These are phyloP conservation scores for Wallacemonas sp. DNA, from an alignment of 208 protist genomes.

Conservation along the genomic window DNA sequence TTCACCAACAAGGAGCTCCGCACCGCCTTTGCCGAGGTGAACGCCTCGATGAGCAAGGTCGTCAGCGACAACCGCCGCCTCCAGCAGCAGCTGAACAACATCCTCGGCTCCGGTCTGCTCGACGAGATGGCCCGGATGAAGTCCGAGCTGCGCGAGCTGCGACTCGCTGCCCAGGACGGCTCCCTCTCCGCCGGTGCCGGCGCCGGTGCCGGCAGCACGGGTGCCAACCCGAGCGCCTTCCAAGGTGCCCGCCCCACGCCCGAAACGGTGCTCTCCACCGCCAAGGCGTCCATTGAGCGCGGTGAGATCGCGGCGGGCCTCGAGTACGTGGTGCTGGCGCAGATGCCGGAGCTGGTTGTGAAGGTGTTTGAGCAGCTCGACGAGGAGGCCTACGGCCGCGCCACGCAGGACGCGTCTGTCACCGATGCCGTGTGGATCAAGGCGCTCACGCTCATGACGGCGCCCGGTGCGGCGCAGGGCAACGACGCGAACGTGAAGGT, in stretches of 20 bases:
- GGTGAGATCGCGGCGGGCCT: slow-evolving; percentile 29
- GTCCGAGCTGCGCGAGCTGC: slow-evolving; percentile 59
- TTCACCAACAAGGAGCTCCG: slow-evolving; percentile 59
- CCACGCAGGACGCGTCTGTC: slow-evolving; percentile 27
- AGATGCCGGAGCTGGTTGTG: slow-evolving; percentile 32
- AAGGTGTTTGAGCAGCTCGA: slow-evolving; percentile 32
- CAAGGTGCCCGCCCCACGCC: slow-evolving; percentile 35
- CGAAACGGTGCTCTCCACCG: slow-evolving; percentile 66
- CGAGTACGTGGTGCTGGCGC: slow-evolving; percentile 36
- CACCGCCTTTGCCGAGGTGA: slow-evolving; percentile 48
- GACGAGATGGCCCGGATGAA: slow-evolving; percentile 35
- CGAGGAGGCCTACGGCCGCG: slow-evolving; percentile 14
- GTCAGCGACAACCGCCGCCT: slow-evolving; percentile 69
- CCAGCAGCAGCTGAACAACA: slow-evolving; percentile 50
- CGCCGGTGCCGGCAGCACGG: not conserved
- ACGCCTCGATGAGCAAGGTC: slow-evolving; percentile 45
- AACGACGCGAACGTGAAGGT: slow-evolving; percentile 42
- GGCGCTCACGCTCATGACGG: slow-evolving; percentile 46
- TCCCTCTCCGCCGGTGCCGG: slow-evolving; percentile 19
- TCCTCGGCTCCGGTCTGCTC: slow-evolving; percentile 51
- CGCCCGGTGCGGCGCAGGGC: slow-evolving; percentile 27
- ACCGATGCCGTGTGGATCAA: slow-evolving; percentile 53
- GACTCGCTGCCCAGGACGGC: slow-evolving; percentile 28
- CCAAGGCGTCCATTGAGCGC: slow-evolving; percentile 36
- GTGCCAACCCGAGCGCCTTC: slow-evolving; percentile 26